phyloP scores from a whole-genome alignment of 768 basidiomycete genomes.

The Floccularia luteovirens region DNA sequence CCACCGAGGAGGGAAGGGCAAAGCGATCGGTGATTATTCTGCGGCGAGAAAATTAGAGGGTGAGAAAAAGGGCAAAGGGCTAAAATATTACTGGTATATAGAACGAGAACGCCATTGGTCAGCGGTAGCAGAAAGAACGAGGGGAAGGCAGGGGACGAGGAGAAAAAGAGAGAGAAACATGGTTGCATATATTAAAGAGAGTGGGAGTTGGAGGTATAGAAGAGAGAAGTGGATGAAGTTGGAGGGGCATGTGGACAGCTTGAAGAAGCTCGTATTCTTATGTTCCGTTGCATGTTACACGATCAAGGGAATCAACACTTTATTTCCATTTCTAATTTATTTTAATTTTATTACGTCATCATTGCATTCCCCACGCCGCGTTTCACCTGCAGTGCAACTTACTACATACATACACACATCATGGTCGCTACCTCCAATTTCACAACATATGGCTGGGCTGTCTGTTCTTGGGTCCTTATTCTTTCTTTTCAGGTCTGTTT shows the following conservation, averaged over 20 bases:
- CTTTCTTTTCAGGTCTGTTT: slow-evolving; percentile 45
- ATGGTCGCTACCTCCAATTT: too few species aligned
- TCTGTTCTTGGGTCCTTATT: slow-evolving; percentile 62
- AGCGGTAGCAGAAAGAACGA: slow-evolving; percentile 50
- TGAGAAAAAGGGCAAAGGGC: background rate
- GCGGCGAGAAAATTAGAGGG: background rate
- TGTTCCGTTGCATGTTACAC: too few species aligned
- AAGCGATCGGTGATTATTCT: slow-evolving; percentile 74
- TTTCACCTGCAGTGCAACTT: background rate
- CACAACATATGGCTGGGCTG: slow-evolving; percentile 54
- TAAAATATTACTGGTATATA: slow-evolving; percentile 63
- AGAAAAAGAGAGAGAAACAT: slow-evolving; percentile 6
- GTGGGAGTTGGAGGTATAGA: background rate
- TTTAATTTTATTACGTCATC: background rate
- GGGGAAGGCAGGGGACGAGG: slow-evolving; percentile 9
- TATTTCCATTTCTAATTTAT: too few species aligned
- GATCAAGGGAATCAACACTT: too few species aligned
- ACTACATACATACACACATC: too few species aligned
- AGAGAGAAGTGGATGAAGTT: background rate
- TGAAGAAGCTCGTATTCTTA: background rate
- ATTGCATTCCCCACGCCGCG: background rate
- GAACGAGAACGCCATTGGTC: slow-evolving; percentile 73
- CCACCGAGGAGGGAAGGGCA: slow-evolving; percentile 52
- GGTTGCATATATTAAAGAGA: background rate
- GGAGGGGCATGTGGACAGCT: background rate